Evolutionary conservation across 148 eudicot species (phyloP).

Genomic region (Chenopodium suecicum): DNA sequence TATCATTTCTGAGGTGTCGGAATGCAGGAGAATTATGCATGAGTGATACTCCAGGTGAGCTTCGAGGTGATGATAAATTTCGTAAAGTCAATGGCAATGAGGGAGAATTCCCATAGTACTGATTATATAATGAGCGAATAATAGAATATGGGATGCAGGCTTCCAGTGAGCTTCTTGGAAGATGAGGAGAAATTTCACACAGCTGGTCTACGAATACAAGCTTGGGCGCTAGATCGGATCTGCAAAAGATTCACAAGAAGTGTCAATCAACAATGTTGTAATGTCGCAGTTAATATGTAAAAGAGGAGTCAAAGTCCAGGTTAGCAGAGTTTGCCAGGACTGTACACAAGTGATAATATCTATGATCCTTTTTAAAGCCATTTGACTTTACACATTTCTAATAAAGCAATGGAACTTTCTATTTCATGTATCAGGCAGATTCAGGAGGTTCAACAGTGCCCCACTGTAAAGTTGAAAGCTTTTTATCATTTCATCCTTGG

Average conservation of each 20-base stretch:
- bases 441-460: not conserved
- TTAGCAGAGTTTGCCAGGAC: not conserved
- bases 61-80: conserved; percentile 68
- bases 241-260: conserved; percentile 26
- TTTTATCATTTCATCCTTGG: not conserved
- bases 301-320: not conserved
- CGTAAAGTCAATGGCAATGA: conserved; percentile 54
- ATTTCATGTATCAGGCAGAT: not conserved
- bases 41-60: conserved; percentile 76
- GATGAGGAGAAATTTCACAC: conserved; percentile 79
- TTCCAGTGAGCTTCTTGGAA: conserved; percentile 86
- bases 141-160: conserved; percentile 73
- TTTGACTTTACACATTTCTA: not conserved
- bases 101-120: conserved; percentile 70
- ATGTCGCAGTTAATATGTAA: not conserved
- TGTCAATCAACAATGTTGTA: not conserved
- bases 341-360: not conserved
- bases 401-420: not conserved
- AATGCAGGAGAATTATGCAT: conserved; percentile 75
- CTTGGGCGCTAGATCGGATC: conserved; percentile 81
- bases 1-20: conserved; percentile 51
- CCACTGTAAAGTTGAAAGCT: not conserved
- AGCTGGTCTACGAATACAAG: conserved; percentile 88
- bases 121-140: conserved; percentile 82
- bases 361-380: not conserved